Conservation (phyloP, 768 basidiomycete species). For the Candolleomyces eurysporus region DNA sequence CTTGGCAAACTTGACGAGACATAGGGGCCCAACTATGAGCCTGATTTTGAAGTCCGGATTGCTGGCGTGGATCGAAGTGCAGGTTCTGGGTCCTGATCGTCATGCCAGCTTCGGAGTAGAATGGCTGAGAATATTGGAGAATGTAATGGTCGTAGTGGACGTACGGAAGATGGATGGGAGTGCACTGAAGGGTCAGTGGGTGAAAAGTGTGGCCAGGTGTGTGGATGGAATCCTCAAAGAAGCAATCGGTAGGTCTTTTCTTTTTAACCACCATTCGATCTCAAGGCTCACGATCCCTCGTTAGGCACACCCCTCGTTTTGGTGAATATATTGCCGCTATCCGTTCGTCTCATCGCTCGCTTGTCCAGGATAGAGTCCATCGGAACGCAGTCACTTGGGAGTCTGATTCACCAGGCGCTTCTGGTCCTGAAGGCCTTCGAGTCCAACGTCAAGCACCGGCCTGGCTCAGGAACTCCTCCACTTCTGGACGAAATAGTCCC, state of each 20-base stretch:
- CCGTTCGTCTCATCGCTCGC: neutral
- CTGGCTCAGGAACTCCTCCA: neutral
- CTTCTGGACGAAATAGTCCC: constrained; percentile 14
- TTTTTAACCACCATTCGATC: neutral
- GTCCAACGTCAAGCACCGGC: neutral
- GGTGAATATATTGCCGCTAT: constrained; percentile 1
- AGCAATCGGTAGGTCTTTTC: constrained; percentile 22
- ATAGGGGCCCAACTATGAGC: constrained; percentile 64
- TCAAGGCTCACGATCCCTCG: neutral
- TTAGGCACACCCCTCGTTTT: neutral
- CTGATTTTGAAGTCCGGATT: constrained; percentile 71
- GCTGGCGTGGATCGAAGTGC: constrained; percentile 82
- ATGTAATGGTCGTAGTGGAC: constrained; percentile 53
- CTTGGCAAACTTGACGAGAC: constrained; percentile 71
- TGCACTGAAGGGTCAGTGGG: constrained; percentile 61
- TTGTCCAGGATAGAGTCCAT: neutral
- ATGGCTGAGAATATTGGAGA: constrained; percentile 68
- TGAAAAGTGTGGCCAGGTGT: constrained; percentile 51
- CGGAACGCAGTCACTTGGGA: neutral
- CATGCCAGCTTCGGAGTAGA: constrained; percentile 40
- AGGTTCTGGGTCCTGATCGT: constrained; percentile 37
- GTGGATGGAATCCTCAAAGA: constrained; percentile 37
- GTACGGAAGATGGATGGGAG: constrained; percentile 44
- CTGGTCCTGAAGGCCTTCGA: constrained; percentile 1
- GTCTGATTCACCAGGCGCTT: neutral